phyloP scores from a whole-genome alignment of 129 eudicot genomes.

The Heracleum sosnowskyi region DNA sequence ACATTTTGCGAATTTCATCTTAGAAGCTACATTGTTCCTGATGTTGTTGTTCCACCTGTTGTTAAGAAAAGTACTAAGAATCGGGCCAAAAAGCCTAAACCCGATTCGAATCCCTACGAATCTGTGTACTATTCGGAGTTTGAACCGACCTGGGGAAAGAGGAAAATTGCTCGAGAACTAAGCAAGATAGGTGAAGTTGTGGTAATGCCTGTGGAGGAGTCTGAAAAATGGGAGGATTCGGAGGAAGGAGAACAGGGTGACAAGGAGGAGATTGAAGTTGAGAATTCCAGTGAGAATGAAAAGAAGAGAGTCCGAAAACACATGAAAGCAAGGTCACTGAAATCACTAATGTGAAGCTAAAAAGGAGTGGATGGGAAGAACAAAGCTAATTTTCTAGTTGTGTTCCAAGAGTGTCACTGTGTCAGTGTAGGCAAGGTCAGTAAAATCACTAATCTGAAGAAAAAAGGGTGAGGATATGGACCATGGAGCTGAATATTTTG shows the following conservation, averaged over 20 bases:
- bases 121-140: conserved; percentile 64
- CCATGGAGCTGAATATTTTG: not conserved
- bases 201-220: conserved; percentile 1
- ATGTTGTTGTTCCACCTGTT: conserved; percentile 13
- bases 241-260: conserved; percentile 19
- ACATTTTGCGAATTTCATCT: conserved; percentile 44
- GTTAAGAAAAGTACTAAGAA: conserved; percentile 9
- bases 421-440: not conserved
- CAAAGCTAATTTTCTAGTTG: not conserved
- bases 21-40: not conserved
- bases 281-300: conserved; percentile 2
- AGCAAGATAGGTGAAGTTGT: not conserved
- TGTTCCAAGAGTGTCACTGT: not conserved
- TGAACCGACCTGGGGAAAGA: conserved; percentile 77
- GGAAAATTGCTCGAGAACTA: conserved; percentile 25
- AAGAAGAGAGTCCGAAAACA: conserved; percentile 28
- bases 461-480: not conserved
- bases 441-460: not conserved
- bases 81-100: conserved; percentile 22
- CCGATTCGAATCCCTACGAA: conserved; percentile 32
- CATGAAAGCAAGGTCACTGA: conserved; percentile 61
- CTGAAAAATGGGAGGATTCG: not conserved
- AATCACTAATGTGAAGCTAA: conserved; percentile 44
- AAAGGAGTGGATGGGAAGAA: not conserved
- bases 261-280: conserved; percentile 12